Conservation (phyloP, 345 rosid genomes). For the Reutealis trisperma region DNA sequence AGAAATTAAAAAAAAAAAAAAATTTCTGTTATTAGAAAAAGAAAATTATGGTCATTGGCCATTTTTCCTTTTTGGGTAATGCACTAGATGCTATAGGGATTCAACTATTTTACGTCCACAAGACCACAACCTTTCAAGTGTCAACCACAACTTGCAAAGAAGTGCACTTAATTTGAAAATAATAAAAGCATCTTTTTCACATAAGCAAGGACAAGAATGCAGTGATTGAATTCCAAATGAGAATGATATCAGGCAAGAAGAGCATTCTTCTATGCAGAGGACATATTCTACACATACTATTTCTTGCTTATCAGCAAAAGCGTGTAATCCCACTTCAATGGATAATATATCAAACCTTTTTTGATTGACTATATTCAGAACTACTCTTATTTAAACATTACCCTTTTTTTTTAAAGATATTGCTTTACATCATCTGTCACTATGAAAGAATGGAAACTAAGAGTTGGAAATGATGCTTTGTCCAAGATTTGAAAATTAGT, state of each 20-base stretch:
- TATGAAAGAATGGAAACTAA: background rate
- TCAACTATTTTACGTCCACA: background rate
- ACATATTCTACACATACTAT: background rate
- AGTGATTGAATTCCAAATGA: background rate
- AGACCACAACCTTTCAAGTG: no score
- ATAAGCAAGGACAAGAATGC: background rate
- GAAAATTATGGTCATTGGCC: no score
- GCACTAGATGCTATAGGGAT: background rate
- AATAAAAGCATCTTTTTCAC: background rate
- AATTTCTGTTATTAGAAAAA: no score
- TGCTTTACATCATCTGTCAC: background rate
- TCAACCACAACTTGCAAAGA: constrained; percentile 1
- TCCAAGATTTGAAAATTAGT: background rate
- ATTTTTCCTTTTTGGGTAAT: background rate
- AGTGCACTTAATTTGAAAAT: background rate
- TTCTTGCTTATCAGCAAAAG: constrained; percentile 4
- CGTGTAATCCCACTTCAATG: background rate
- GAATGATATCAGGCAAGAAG: background rate
- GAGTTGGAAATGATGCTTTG: no score
- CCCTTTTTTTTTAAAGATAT: background rate
- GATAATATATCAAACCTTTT: background rate
- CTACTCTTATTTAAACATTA: background rate
- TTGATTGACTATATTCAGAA: background rate
- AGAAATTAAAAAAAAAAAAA: no score
- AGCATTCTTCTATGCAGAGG: background rate